phyloP scores from a whole-genome alignment of 2,329 filamentous ascomycete genomes.

The Alternaria longipes region DNA sequence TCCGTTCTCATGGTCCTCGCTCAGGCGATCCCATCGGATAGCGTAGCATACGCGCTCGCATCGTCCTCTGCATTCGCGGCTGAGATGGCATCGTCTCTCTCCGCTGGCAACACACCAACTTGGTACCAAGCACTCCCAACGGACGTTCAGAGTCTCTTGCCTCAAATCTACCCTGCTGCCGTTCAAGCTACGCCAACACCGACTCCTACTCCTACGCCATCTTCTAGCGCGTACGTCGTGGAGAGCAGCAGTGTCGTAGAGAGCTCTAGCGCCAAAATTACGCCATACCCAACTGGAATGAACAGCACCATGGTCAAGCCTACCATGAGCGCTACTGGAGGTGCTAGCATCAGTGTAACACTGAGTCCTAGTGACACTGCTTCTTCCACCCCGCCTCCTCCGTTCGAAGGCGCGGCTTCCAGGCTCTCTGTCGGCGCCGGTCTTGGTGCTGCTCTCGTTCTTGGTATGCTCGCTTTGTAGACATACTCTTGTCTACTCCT shows the following conservation, averaged over 20 bases:
- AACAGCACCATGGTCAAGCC: slow-evolving; percentile 15
- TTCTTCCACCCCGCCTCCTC: slow-evolving; percentile 8
- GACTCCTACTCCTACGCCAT: slow-evolving; percentile 20
- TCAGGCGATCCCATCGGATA: slow-evolving; percentile 56
- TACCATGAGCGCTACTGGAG: slow-evolving; percentile 20
- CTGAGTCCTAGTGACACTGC: slow-evolving; percentile 13
- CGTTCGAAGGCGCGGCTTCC: slow-evolving; percentile 41
- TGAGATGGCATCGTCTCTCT: slow-evolving; percentile 55
- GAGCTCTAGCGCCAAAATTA: background rate
- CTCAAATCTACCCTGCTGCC: slow-evolving; percentile 45
- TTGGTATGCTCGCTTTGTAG: slow-evolving; percentile 56
- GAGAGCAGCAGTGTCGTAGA: slow-evolving; percentile 9
- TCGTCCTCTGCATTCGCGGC: slow-evolving; percentile 54
- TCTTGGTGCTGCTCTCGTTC: slow-evolving; percentile 52
- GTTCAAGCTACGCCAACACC: slow-evolving; percentile 32
- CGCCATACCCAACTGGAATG: slow-evolving; percentile 9
- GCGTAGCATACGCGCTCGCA: slow-evolving; percentile 52
- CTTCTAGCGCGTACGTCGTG: slow-evolving; percentile 7
- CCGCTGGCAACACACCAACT: slow-evolving; percentile 53
- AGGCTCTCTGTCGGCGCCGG: slow-evolving; percentile 50
- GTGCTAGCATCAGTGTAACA: slow-evolving; percentile 10
- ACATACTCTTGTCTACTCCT: background rate
- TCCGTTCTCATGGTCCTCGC: slow-evolving; percentile 56
- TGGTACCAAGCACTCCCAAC: slow-evolving; percentile 58
- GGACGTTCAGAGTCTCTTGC: slow-evolving; percentile 56